phyloP scores from a whole-genome alignment of 108 stramenopile genomes.

The Mediolabrus comicus region DNA sequence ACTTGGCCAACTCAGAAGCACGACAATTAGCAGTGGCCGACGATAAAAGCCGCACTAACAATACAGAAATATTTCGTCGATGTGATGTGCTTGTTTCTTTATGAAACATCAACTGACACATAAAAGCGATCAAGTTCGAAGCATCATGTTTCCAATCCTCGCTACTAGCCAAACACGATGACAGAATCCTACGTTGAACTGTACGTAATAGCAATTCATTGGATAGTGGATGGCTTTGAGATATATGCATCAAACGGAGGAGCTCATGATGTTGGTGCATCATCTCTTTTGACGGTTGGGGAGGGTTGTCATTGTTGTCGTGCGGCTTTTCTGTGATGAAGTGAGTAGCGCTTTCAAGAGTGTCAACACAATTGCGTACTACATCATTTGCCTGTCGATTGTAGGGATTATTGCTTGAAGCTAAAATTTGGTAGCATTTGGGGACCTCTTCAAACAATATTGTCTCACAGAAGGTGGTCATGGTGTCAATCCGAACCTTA shows the following conservation, averaged over 20 bases:
- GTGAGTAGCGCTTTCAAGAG: constrained; percentile 14
- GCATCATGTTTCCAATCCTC: constrained; percentile 18
- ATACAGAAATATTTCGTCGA: constrained; percentile 20
- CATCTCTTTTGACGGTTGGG: constrained; percentile 7
- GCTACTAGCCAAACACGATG: constrained; percentile 9
- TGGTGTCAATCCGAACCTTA: background rate
- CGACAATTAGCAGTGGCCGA: background rate
- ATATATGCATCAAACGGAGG: constrained; percentile 15
- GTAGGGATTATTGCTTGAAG: constrained; percentile 1
- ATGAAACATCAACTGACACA: constrained; percentile 29
- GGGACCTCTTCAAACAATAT: constrained; percentile 26
- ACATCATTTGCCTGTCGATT: constrained; percentile 11
- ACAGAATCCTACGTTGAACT: constrained; percentile 19
- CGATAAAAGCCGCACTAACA: constrained; percentile 30
- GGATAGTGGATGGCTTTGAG: constrained; percentile 28
- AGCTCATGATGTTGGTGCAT: constrained; percentile 33
- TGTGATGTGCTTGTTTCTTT: constrained; percentile 19
- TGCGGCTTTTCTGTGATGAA: background rate
- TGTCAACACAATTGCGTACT: constrained; percentile 9
- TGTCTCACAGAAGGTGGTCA: constrained; percentile 10
- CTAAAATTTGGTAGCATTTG: constrained; percentile 15
- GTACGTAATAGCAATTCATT: constrained; percentile 28
- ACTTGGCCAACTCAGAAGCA: constrained; percentile 1
- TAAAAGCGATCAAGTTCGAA: constrained; percentile 13
- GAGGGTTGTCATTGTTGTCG: background rate